These are phyloP conservation scores for Bryoerythrophyllum caledonicum DNA, from an alignment of 225 moss, liverwort and hornwort genomes.

Conservation along the genomic window DNA sequence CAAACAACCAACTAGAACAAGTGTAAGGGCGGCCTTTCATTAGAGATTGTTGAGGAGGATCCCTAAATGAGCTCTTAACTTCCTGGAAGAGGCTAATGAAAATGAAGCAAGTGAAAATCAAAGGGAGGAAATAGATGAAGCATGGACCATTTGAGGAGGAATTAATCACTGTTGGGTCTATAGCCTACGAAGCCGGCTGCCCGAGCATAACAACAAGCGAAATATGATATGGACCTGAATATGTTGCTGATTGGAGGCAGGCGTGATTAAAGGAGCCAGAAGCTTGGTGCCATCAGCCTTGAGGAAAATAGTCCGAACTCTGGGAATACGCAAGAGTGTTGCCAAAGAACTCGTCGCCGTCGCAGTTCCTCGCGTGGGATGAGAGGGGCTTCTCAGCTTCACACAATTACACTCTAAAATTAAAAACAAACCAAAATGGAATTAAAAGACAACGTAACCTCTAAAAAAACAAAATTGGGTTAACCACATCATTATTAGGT, in stretches of 20 bases:
- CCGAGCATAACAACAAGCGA: neutral
- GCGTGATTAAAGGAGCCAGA: slow-evolving; percentile 61
- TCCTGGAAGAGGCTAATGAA: too few species aligned
- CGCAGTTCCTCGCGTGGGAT: slow-evolving; percentile 68
- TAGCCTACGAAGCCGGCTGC: too few species aligned
- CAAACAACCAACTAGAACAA: too few species aligned
- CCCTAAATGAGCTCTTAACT: too few species aligned
- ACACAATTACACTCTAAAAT: slow-evolving; percentile 7
- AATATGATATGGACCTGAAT: slow-evolving; percentile 64
- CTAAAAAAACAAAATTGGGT: neutral
- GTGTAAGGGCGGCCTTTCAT: too few species aligned
- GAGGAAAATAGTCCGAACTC: slow-evolving; percentile 80
- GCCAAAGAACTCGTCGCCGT: slow-evolving; percentile 91
- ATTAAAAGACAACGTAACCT: too few species aligned
- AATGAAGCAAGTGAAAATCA: too few species aligned
- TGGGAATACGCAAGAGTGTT: slow-evolving; percentile 71
- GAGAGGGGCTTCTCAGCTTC: slow-evolving; percentile 74
- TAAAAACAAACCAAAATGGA: too few species aligned
- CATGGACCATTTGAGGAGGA: too few species aligned
- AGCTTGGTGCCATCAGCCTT: slow-evolving; percentile 67
- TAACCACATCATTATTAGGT: neutral
- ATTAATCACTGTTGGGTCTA: too few species aligned
- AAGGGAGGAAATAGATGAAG: too few species aligned
- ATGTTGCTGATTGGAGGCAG: slow-evolving; percentile 74
- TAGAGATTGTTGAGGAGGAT: too few species aligned